Percentiles rank a stretch among this genome's conserved stretches.
Conservation (phyloP, 164 flowering plant species). For the Chimonanthus salicifolius region DNA sequence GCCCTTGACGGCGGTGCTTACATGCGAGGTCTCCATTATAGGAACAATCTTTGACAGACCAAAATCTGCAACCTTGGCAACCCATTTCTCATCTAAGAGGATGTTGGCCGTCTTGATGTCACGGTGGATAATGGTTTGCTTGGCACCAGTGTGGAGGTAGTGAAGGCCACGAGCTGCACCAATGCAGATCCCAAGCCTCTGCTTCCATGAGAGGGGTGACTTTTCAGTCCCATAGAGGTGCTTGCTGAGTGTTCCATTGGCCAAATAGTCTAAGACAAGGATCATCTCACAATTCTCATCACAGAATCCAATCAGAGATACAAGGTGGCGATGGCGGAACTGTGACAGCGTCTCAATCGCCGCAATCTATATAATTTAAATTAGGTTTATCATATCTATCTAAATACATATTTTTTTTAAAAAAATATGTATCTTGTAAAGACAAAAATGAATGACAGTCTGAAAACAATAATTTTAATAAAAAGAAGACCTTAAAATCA, state of each 20-base stretch:
- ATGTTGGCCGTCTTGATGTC: constrained; percentile 45
- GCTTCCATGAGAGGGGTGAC: constrained; percentile 38
- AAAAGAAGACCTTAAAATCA: too few relatives aligned
- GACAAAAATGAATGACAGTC: too few relatives aligned
- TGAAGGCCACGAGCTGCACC: too few relatives aligned
- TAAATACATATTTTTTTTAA: too few relatives aligned
- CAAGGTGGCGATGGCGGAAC: constrained; percentile 25
- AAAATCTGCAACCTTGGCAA: constrained; percentile 30
- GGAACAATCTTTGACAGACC: constrained; percentile 44
- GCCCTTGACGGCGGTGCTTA: constrained; percentile 22
- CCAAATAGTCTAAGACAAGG: constrained; percentile 46
- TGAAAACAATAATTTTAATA: too few relatives aligned
- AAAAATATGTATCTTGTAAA: too few relatives aligned
- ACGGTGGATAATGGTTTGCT: constrained; percentile 35
- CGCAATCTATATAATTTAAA: not conserved
- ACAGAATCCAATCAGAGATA: too few relatives aligned
- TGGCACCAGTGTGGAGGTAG: too few relatives aligned
- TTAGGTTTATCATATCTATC: too few relatives aligned
- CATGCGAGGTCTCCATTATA: constrained; percentile 30
- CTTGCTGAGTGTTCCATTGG: constrained; percentile 36
- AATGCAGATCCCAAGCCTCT: not conserved
- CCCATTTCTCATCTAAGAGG: too few relatives aligned
- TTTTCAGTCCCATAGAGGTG: constrained; percentile 36
- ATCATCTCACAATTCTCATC: too few relatives aligned
- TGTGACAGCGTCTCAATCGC: constrained; percentile 51